phyloP scores from a whole-genome alignment of 2,329 filamentous ascomycete species.

The Stagonosporopsis chrysanthemi region DNA sequence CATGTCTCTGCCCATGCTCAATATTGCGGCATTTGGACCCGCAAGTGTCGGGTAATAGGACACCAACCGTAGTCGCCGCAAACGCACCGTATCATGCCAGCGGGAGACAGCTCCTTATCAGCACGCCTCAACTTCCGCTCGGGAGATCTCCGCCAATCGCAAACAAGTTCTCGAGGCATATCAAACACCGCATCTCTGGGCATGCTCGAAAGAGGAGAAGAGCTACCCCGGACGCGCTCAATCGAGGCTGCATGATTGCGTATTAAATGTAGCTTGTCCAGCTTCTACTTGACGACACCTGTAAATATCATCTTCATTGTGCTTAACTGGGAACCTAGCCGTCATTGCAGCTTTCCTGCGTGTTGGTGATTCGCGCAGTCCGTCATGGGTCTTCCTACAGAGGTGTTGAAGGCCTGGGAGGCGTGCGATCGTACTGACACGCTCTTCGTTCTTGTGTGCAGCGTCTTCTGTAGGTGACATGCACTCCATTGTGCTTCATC shows the following conservation, averaged over 20 bases:
- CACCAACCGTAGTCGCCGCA: not conserved
- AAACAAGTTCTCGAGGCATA: slow-evolving; percentile 23
- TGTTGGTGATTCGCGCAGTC: not conserved
- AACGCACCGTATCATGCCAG: not conserved
- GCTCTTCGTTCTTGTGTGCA: slow-evolving; percentile 60
- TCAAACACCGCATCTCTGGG: slow-evolving; percentile 33
- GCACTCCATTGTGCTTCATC: not conserved
- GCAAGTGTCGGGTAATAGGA: not conserved
- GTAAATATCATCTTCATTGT: not conserved
- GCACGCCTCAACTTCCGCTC: slow-evolving; percentile 3
- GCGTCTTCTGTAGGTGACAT: slow-evolving; percentile 52
- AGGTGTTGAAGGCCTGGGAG: slow-evolving; percentile 55
- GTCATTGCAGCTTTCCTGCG: not conserved
- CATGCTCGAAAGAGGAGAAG: slow-evolving; percentile 14
- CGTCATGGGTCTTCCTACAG: slow-evolving; percentile 35
- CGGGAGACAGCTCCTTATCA: slow-evolving; percentile 23
- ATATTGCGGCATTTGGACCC: not conserved
- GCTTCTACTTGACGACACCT: not conserved
- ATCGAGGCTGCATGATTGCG: slow-evolving; percentile 12
- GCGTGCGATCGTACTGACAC: slow-evolving; percentile 62
- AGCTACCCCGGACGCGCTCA: slow-evolving; percentile 5
- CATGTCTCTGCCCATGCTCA: too few relatives aligned
- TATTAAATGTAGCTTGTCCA: slow-evolving; percentile 4
- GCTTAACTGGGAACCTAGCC: not conserved
- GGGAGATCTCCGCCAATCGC: slow-evolving; percentile 19